A percentile compares a stretch with the other conserved stretches of the same genome.
These are phyloP conservation scores for Thozetella sp. DNA, from an alignment of 495 filamentous ascomycete genomes.

Conservation along the genomic window DNA sequence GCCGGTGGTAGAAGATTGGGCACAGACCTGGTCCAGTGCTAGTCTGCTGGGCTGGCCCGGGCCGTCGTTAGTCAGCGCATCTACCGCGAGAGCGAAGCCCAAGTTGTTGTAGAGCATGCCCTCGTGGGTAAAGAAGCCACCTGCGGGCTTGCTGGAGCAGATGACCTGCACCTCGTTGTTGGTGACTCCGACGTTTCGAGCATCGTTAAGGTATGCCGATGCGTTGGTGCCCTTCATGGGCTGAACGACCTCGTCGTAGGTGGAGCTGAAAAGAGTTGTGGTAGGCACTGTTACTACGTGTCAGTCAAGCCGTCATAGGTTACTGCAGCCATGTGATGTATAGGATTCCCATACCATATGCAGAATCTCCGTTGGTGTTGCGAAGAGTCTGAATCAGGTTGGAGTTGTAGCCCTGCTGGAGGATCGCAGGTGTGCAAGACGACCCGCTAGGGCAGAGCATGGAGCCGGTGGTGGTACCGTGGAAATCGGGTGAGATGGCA, in stretches of 20 bases:
- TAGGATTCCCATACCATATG: slow-evolving; percentile 23
- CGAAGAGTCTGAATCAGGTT: slow-evolving; percentile 39
- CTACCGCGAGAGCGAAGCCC: slow-evolving; percentile 39
- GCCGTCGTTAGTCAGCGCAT: slow-evolving; percentile 42
- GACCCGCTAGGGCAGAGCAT: slow-evolving; percentile 23
- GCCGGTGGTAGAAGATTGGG: slow-evolving; percentile 23
- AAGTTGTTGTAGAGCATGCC: slow-evolving; percentile 45
- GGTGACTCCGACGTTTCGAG: slow-evolving; percentile 36
- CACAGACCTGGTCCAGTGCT: slow-evolving; percentile 25
- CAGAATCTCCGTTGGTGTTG: slow-evolving; percentile 39
- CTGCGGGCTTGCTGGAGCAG: slow-evolving; percentile 33
- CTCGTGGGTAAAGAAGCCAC: slow-evolving; percentile 44
- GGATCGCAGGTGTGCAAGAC: slow-evolving; percentile 30
- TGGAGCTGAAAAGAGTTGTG: slow-evolving; percentile 43
- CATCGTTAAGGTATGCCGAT: slow-evolving; percentile 39
- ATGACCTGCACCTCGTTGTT: slow-evolving; percentile 46
- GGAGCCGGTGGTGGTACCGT: slow-evolving; percentile 36
- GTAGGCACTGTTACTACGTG: slow-evolving; percentile 35
- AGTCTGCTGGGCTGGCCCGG: slow-evolving; percentile 31
- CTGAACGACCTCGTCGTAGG: slow-evolving; percentile 45
- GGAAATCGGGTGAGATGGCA: slow-evolving; percentile 45
- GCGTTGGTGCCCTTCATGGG: slow-evolving; percentile 41
- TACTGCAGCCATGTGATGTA: neutral
- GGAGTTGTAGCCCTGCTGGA: slow-evolving; percentile 45
- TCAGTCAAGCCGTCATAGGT: neutral